Percentiles rank a stretch among this genome's conserved stretches.
These are phyloP conservation scores for Trypanosoma theileri DNA, from an alignment of 208 protist species.

Conservation along the genomic window DNA sequence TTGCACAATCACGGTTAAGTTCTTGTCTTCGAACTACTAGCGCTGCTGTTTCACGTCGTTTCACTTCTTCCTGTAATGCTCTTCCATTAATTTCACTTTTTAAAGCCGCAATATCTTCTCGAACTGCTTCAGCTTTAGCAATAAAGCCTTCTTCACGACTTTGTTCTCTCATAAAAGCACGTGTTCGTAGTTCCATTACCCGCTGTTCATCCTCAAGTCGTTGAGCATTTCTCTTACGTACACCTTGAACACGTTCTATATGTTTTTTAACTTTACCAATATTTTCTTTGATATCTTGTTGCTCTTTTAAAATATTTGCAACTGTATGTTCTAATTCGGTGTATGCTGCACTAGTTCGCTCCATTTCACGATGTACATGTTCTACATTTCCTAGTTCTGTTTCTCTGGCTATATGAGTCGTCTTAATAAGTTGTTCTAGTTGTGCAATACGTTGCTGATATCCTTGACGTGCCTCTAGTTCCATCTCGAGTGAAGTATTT, in stretches of 20 bases:
- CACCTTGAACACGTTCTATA: constrained; percentile 29
- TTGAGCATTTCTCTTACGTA: constrained; percentile 36
- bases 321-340: constrained; percentile 46
- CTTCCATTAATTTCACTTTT: constrained; percentile 74
- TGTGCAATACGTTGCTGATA: constrained; percentile 71
- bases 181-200: constrained; percentile 78
- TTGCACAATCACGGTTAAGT: constrained; percentile 79
- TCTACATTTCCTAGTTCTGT: constrained; percentile 69
- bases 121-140: constrained; percentile 41
- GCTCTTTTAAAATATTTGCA: constrained; percentile 46
- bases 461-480: constrained; percentile 67
- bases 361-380: constrained; percentile 66
- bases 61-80: constrained; percentile 67
- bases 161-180: constrained; percentile 88
- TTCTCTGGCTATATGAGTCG: constrained; percentile 48
- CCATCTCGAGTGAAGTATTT: constrained; percentile 78
- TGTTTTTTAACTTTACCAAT: constrained; percentile 35
- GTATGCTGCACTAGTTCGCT: constrained; percentile 57
- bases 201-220: constrained; percentile 62
- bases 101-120: constrained; percentile 62
- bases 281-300: constrained; percentile 47
- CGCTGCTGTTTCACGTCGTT: constrained; percentile 65
- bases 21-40: constrained; percentile 80
- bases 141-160: constrained; percentile 76
- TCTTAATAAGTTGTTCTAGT: constrained; percentile 75